Evolutionary conservation across 164 flowering plant species (phyloP).

Genomic region (Cinnamomum micranthum): DNA sequence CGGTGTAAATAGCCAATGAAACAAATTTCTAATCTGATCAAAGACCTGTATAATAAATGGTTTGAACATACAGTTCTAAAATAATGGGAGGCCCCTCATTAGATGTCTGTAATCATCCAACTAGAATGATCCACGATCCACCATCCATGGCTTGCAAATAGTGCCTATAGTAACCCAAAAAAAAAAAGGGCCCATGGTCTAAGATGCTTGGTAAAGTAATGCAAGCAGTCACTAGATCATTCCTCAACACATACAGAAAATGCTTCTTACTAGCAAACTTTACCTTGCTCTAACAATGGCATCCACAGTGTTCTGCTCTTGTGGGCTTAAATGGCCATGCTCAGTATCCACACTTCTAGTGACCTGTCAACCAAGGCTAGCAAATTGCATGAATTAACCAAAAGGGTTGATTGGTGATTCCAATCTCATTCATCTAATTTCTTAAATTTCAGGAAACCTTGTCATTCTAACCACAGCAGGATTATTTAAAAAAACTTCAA

Average conservation of each 20-base stretch:
- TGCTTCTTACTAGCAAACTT: conserved; percentile 1
- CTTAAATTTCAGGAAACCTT: no score
- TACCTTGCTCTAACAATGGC: conserved; percentile 90
- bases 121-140: neutral
- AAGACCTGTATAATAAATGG: neutral
- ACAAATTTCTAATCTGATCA: neutral
- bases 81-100: neutral
- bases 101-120: neutral
- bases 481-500: no score
- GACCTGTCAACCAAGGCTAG: conserved; percentile 42
- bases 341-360: conserved; percentile 94
- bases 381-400: neutral
- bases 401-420: no score
- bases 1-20: neutral
- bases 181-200: neutral
- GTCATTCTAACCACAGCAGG: no score
- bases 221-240: neutral
- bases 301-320: conserved; percentile 79
- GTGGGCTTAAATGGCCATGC: conserved; percentile 68
- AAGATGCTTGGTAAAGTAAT: neutral
- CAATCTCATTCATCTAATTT: no score
- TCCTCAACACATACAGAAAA: neutral
- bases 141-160: no score
- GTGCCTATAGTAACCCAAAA: neutral
- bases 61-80: neutral